phyloP scores from a whole-genome alignment of 768 basidiomycete species.

The Psilocybe cubensis region DNA sequence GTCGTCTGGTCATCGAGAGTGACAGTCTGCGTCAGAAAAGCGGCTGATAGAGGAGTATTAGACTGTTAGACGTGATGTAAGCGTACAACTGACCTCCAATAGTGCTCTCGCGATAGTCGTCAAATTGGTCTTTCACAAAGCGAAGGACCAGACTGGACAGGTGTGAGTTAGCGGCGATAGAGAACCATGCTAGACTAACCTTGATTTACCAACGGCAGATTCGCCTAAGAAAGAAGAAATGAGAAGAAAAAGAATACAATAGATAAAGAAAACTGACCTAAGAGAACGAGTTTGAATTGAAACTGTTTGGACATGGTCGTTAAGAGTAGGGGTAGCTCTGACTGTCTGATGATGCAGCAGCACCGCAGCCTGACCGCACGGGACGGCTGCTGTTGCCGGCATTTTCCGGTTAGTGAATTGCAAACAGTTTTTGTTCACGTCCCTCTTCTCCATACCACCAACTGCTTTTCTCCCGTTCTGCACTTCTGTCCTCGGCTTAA shows the following conservation, averaged over 20 bases:
- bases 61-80: constrained; percentile 6
- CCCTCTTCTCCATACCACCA: constrained; percentile 19
- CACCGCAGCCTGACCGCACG: constrained; percentile 30
- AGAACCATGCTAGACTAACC: constrained; percentile 48
- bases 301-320: constrained; percentile 86
- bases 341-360: constrained; percentile 16
- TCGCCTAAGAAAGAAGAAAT: constrained; percentile 62
- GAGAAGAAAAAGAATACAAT: constrained; percentile 11
- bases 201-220: constrained; percentile 97
- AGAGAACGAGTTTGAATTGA: constrained; percentile 95
- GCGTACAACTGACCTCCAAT: constrained; percentile 68
- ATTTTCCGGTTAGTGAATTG: constrained; percentile 21
- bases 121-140: constrained; percentile 96
- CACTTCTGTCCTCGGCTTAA: constrained; percentile 19
- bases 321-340: constrained; percentile 16
- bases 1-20: constrained; percentile 85
- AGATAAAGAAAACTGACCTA: constrained; percentile 58
- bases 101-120: constrained; percentile 94
- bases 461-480: constrained; percentile 20
- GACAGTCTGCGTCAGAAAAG: constrained; percentile 98
- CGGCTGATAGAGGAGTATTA: constrained; percentile 56
- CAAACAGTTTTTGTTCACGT: constrained; percentile 19
- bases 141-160: constrained; percentile 82
- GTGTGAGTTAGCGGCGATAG: constrained; percentile 25
- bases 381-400: constrained; percentile 28